Evolutionary conservation across 768 basidiomycete genomes (phyloP).

Genomic region (Boletus fagicola): DNA sequence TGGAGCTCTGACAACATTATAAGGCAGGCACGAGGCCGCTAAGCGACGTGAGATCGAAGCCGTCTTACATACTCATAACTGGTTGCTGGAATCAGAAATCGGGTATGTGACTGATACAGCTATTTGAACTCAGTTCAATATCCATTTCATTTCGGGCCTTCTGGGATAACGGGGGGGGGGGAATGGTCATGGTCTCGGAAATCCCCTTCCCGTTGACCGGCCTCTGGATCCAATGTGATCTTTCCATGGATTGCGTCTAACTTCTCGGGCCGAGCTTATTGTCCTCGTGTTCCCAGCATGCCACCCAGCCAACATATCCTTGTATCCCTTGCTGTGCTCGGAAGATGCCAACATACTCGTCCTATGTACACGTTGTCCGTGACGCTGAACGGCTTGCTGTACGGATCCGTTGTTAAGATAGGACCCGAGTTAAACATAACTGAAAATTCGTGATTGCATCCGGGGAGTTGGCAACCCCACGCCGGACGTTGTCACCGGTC

Average conservation of each 20-base stretch:
- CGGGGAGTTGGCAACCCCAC: background rate
- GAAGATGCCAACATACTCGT: background rate
- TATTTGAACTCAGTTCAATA: conserved; percentile 23
- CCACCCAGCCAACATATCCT: background rate
- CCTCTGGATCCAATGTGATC: background rate
- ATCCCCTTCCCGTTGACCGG: conserved; percentile 5
- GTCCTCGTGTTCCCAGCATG: conserved; percentile 32
- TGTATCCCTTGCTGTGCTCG: conserved; percentile 11
- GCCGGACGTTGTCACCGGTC: background rate
- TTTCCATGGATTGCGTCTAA: background rate
- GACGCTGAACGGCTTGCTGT: conserved; percentile 10
- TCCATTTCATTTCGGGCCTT: conserved; percentile 29
- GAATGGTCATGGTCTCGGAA: conserved; percentile 13
- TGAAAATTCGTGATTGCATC: background rate
- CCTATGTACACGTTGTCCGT: conserved; percentile 9
- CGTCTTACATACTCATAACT: conserved; percentile 17
- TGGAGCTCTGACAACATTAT: conserved; percentile 29
- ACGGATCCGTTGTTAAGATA: background rate
- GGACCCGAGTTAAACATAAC: too few relatives aligned
- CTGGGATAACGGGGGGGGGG: conserved; percentile 19
- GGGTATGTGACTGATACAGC: conserved; percentile 15
- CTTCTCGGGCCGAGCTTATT: conserved; percentile 18
- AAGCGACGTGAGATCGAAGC: conserved; percentile 35
- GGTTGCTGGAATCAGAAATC: conserved; percentile 14
- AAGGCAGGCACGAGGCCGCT: conserved; percentile 36